A percentile compares a stretch with the other conserved stretches of the same genome.
Evolutionary conservation across 2,329 filamentous ascomycete genomes (phyloP).

Genomic region (Stagonosporopsis vannaccii): DNA sequence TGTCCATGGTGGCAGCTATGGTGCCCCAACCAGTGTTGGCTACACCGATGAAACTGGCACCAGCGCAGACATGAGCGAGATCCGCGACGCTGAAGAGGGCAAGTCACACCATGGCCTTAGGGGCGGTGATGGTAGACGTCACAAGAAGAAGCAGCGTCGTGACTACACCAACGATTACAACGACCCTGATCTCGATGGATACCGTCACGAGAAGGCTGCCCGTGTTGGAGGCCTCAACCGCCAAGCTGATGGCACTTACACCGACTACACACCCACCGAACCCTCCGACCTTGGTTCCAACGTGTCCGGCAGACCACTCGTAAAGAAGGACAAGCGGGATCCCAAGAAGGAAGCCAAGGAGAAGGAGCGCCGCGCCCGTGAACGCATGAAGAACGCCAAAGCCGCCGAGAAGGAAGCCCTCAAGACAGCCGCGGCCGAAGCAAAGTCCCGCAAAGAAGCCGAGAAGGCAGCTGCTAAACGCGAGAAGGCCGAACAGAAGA

Average conservation of each 20-base stretch:
- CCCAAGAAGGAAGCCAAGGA: slow-evolving; percentile 50
- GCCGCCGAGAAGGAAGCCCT: slow-evolving; percentile 48
- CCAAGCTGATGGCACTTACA: slow-evolving; percentile 77
- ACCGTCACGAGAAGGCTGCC: slow-evolving; percentile 85
- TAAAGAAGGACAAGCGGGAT: slow-evolving; percentile 51
- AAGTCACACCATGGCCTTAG: slow-evolving; percentile 53
- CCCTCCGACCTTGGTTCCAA: slow-evolving; percentile 65
- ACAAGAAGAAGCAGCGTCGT: slow-evolving; percentile 57
- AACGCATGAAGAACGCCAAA: slow-evolving; percentile 59
- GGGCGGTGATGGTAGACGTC: slow-evolving; percentile 53
- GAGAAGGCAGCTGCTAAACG: slow-evolving; percentile 46
- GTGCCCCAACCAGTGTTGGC: slow-evolving; percentile 48
- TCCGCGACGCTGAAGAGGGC: slow-evolving; percentile 51
- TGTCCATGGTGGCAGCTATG: slow-evolving; percentile 69
- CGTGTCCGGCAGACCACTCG: slow-evolving; percentile 54
- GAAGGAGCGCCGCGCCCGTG: slow-evolving; percentile 54
- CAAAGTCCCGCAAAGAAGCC: slow-evolving; percentile 55
- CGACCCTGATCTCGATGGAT: slow-evolving; percentile 74
- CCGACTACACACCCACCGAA: slow-evolving; percentile 76
- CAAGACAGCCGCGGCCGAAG: slow-evolving; percentile 43
- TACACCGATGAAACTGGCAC: slow-evolving; percentile 57
- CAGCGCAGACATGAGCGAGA: slow-evolving; percentile 53
- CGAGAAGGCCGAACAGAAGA: slow-evolving; percentile 53
- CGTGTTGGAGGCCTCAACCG: slow-evolving; percentile 90
- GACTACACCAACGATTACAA: slow-evolving; percentile 61